These are phyloP conservation scores for Rhododendron molle DNA, from an alignment of 148 eudicot species.

Conservation along the genomic window DNA sequence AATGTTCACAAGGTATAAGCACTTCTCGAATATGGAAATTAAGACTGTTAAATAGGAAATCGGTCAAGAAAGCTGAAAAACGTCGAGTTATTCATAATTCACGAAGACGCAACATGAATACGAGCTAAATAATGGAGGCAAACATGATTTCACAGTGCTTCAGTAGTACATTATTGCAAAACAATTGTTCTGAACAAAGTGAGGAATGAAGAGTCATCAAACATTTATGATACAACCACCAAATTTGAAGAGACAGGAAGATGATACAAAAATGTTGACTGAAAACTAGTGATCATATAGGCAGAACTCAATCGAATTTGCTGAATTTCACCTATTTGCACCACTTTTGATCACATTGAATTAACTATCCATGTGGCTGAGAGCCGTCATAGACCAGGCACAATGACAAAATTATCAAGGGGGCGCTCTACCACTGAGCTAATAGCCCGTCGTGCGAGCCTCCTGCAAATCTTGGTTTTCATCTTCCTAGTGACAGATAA, in stretches of 20 bases:
- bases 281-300: neutral
- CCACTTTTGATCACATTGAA: neutral
- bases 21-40: neutral
- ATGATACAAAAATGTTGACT: neutral
- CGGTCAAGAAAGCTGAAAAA: neutral
- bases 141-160: neutral
- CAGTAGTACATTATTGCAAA: neutral
- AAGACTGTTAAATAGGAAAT: neutral
- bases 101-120: no score
- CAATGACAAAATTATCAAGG: no score
- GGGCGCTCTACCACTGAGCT: no score
- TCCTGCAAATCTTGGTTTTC: no score
- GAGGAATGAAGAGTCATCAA: neutral
- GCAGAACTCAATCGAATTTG: neutral
- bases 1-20: neutral
- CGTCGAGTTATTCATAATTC: neutral
- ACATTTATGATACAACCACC: neutral
- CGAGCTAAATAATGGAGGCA: neutral
- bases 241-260: neutral
- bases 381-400: no score
- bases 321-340: neutral
- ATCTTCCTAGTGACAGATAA: neutral
- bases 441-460: no score
- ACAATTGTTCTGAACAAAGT: neutral
- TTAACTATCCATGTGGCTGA: no score